Conservation (phyloP, 2,329 filamentous ascomycete species). For the Colletotrichum phormii region DNA sequence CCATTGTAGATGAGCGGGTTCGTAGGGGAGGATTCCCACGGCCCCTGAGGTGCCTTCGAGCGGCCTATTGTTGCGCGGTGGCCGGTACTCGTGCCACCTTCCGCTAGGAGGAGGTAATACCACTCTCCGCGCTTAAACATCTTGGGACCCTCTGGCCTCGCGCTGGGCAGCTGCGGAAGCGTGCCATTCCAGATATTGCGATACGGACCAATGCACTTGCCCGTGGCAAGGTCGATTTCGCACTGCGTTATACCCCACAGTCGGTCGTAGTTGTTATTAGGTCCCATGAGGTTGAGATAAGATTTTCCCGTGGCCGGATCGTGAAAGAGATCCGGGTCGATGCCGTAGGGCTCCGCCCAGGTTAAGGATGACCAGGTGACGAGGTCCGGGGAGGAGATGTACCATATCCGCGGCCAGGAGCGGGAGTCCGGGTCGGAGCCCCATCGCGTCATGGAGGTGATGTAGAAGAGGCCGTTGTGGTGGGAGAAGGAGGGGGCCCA, state of each 20-base stretch:
- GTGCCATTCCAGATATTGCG: conserved; percentile 41
- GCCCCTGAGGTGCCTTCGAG: conserved; percentile 48
- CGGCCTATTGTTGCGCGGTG: conserved; percentile 56
- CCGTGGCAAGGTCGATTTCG: conserved; percentile 38
- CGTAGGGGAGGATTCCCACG: conserved; percentile 52
- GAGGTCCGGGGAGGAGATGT: conserved; percentile 39
- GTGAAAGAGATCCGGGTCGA: conserved; percentile 35
- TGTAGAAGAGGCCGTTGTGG: conserved; percentile 43
- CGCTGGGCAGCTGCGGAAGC: conserved; percentile 31
- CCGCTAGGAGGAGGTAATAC: conserved; percentile 23
- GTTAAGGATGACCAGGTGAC: conserved; percentile 37
- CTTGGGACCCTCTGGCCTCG: conserved; percentile 38
- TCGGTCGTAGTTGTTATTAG: conserved; percentile 40
- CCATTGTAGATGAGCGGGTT: conserved; percentile 49
- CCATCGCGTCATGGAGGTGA: conserved; percentile 46
- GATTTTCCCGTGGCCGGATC: conserved; percentile 34
- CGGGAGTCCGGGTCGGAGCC: conserved; percentile 50
- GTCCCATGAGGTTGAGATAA: conserved; percentile 40
- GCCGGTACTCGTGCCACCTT: conserved; percentile 47
- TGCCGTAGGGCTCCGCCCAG: conserved; percentile 32
- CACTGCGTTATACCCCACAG: conserved; percentile 42
- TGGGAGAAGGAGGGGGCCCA: conserved; percentile 40
- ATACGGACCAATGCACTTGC: conserved; percentile 39
- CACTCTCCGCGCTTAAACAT: conserved; percentile 26
- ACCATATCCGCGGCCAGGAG: conserved; percentile 48